Evolutionary conservation across 1,284 basidiomycete genomes (phyloP).

Genomic region (Rhodotorula sp.): DNA sequence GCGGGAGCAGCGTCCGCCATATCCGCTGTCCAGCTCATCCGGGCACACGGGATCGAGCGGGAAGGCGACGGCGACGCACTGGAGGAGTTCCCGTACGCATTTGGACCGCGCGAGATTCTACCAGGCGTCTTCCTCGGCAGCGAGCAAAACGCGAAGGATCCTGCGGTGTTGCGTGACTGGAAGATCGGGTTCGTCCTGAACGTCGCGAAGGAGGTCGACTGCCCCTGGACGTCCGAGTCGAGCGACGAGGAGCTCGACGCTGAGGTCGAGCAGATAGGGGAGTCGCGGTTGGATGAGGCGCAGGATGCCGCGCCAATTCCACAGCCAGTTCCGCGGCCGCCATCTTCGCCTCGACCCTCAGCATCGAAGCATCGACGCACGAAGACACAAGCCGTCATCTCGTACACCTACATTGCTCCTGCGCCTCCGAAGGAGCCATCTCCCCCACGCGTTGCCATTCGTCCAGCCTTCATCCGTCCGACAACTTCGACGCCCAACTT

Average conservation of each 20-base stretch:
- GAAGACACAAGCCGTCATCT: constrained; percentile 12
- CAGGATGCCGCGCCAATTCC: not conserved
- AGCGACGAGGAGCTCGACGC: constrained; percentile 20
- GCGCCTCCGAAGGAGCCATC: not conserved
- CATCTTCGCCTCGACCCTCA: not conserved
- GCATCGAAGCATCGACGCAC: constrained; percentile 46
- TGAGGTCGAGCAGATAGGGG: not conserved
- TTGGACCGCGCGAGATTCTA: constrained; percentile 84
- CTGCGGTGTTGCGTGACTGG: constrained; percentile 65
- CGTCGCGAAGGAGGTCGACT: constrained; percentile 88
- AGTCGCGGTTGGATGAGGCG: not conserved
- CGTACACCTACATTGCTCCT: not conserved
- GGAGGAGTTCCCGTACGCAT: constrained; percentile 63
- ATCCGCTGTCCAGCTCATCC: constrained; percentile 24
- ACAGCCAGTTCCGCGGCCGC: not conserved
- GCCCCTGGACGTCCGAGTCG: constrained; percentile 56
- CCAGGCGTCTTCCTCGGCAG: constrained; percentile 90
- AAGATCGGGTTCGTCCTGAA: constrained; percentile 83
- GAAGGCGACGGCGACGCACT: constrained; percentile 11
- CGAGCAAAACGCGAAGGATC: constrained; percentile 86
- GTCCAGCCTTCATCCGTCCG: constrained; percentile 47
- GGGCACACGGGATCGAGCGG: constrained; percentile 15
- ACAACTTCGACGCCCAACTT: constrained; percentile 69
- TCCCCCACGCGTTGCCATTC: constrained; percentile 1
- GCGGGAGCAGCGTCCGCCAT: not conserved